Evolutionary conservation across 495 filamentous ascomycete species (phyloP).

Genomic region (Evernia prunastri): DNA sequence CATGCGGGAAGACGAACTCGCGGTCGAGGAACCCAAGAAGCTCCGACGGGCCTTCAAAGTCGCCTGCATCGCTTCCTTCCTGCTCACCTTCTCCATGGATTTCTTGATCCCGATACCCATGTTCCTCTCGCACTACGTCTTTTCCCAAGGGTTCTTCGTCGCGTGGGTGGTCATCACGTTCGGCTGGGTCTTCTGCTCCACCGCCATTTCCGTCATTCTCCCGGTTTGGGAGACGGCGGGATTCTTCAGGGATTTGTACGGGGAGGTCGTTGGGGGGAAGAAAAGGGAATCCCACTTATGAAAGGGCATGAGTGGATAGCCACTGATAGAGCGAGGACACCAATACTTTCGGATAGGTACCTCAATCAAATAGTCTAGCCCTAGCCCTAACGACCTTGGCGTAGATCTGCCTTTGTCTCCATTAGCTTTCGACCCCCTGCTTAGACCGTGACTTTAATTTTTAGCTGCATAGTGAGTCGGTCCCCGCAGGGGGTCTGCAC

Average conservation of each 20-base stretch:
- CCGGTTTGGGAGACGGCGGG: slow-evolving; percentile 31
- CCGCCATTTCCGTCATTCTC: slow-evolving; percentile 21
- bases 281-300: not conserved
- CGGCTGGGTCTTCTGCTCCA: slow-evolving; percentile 60
- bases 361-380: too few relatives aligned
- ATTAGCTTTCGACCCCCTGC: too few relatives aligned
- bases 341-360: too few relatives aligned
- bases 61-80: slow-evolving; percentile 55
- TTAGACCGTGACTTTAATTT: too few relatives aligned
- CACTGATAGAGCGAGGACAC: too few relatives aligned
- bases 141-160: slow-evolving; percentile 64
- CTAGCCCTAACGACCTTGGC: too few relatives aligned
- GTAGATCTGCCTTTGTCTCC: too few relatives aligned
- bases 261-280: slow-evolving; percentile 21
- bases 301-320: not conserved
- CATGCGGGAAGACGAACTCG: slow-evolving; percentile 22
- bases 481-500: too few relatives aligned
- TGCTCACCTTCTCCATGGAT: slow-evolving; percentile 57
- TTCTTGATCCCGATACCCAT: slow-evolving; percentile 73
- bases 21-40: slow-evolving; percentile 51
- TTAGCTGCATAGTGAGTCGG: too few relatives aligned
- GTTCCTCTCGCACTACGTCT: slow-evolving; percentile 65
- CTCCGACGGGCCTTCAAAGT: slow-evolving; percentile 56
- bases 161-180: slow-evolving; percentile 67
- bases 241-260: slow-evolving; percentile 22